These are phyloP conservation scores for Hamamelis virginiana DNA, from an alignment of 164 flowering plant species.

Conservation along the genomic window DNA sequence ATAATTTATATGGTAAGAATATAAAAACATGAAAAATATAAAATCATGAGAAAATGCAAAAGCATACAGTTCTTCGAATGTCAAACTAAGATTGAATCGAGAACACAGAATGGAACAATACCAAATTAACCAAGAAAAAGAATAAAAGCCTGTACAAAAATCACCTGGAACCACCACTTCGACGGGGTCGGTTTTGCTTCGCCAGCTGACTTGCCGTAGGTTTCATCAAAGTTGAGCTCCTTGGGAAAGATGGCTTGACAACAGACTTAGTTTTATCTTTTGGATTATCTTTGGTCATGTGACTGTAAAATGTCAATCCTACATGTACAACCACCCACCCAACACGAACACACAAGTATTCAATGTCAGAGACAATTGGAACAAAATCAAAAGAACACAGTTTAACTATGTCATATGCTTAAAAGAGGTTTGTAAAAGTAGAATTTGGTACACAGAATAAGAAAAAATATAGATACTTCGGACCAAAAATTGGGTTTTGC, in stretches of 20 bases:
- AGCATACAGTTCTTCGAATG: not conserved
- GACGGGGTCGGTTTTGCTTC: conserved; percentile 59
- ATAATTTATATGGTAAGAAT: not conserved
- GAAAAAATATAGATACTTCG: not conserved
- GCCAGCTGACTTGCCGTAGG: conserved; percentile 97
- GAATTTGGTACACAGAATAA: not conserved
- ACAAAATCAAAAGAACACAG: not conserved
- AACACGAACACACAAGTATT: not conserved
- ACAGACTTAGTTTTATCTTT: conserved; percentile 32
- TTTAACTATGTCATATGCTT: not conserved
- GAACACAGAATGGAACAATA: not conserved
- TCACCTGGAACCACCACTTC: conserved; percentile 42
- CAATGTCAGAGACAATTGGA: too few species aligned
- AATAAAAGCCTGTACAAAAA: conserved; percentile 1
- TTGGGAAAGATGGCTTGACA: conserved; percentile 34
- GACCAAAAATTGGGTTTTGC: not conserved
- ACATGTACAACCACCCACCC: not conserved
- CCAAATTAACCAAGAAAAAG: not conserved
- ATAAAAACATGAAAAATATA: not conserved
- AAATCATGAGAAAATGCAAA: too few species aligned
- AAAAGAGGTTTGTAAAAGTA: not conserved
- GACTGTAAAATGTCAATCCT: conserved; percentile 50
- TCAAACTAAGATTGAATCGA: not conserved
- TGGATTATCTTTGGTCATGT: conserved; percentile 26
- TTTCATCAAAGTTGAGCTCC: conserved; percentile 87